phyloP scores from a whole-genome alignment of 495 filamentous ascomycete species.

The Talaromyces borbonicus region DNA sequence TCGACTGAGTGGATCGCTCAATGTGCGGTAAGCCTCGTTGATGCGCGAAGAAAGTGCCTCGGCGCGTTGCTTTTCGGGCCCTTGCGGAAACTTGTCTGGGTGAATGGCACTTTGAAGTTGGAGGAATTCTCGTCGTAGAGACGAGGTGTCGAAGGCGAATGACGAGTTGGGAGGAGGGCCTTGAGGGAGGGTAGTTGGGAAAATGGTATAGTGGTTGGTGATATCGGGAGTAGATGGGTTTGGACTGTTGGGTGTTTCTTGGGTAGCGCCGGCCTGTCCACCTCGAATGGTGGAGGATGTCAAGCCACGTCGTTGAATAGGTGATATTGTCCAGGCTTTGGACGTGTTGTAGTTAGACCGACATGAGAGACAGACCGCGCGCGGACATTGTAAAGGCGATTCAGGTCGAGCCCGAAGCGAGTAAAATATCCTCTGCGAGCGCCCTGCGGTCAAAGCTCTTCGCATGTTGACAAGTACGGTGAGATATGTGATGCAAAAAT shows the following conservation, averaged over 20 bases:
- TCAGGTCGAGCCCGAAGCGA: not conserved
- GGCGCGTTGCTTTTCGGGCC: conserved; percentile 47
- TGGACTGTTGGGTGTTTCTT: conserved; percentile 4
- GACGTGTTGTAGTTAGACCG: not conserved
- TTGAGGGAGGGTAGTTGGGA: conserved; percentile 66
- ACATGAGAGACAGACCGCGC: conserved; percentile 3
- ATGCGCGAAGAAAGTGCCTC: conserved; percentile 67
- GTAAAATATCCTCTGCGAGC: not conserved
- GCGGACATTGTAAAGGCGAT: not conserved
- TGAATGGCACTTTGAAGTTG: conserved; percentile 69
- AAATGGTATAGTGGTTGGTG: conserved; percentile 73
- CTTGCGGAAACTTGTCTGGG: conserved; percentile 64
- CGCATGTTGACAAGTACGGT: not conserved
- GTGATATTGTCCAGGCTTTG: not conserved
- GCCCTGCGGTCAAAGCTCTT: not conserved
- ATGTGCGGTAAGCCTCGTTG: conserved; percentile 82
- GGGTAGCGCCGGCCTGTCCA: too few species aligned
- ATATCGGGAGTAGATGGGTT: conserved; percentile 20
- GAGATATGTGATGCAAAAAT: not conserved
- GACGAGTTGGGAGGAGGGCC: conserved; percentile 71
- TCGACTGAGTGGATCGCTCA: conserved; percentile 62
- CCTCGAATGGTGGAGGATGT: too few species aligned
- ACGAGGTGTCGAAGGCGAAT: conserved; percentile 57
- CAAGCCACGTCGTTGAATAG: conserved; percentile 1
- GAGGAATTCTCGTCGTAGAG: conserved; percentile 76